Evolutionary conservation across 495 filamentous ascomycete genomes (phyloP).

Genomic region (Aspergillus egyptiacus): DNA sequence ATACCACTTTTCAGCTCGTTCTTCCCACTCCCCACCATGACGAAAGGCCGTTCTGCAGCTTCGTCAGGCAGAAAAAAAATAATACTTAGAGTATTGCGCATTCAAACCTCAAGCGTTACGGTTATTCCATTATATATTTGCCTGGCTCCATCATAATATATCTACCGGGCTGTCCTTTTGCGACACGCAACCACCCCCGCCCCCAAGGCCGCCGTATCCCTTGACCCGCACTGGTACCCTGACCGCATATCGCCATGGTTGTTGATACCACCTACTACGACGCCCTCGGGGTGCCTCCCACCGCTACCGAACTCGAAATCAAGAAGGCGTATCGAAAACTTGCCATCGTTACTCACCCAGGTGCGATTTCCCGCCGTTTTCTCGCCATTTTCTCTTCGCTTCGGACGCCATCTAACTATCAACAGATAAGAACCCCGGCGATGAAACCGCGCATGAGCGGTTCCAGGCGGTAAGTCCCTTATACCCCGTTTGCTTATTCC

Average conservation of each 20-base stretch:
- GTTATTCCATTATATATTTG: too few relatives aligned
- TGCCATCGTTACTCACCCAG: constrained; percentile 74
- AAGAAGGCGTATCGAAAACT: constrained; percentile 99
- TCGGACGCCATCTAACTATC: constrained; percentile 1
- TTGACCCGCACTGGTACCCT: constrained; percentile 5
- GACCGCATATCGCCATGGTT: constrained; percentile 53
- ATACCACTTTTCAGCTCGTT: background rate
- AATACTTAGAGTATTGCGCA: constrained; percentile 2
- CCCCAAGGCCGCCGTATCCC: background rate
- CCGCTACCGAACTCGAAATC: constrained; percentile 90
- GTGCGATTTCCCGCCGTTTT: constrained; percentile 25
- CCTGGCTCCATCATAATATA: background rate
- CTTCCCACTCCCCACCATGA: constrained; percentile 20
- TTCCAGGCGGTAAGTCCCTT: constrained; percentile 81
- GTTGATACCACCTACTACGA: constrained; percentile 89
- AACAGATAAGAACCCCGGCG: constrained; percentile 94
- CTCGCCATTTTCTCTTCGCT: background rate
- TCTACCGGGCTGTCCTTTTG: background rate
- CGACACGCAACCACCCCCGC: background rate
- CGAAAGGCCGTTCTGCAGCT: constrained; percentile 16
- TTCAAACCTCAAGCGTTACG: background rate
- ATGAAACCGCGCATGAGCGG: constrained; percentile 85
- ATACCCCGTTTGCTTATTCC: background rate
- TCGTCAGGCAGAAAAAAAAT: constrained; percentile 25
- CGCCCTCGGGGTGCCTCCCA: constrained; percentile 77